phyloP scores from a whole-genome alignment of 208 protist genomes.

The Strigomonas oncopelti region DNA sequence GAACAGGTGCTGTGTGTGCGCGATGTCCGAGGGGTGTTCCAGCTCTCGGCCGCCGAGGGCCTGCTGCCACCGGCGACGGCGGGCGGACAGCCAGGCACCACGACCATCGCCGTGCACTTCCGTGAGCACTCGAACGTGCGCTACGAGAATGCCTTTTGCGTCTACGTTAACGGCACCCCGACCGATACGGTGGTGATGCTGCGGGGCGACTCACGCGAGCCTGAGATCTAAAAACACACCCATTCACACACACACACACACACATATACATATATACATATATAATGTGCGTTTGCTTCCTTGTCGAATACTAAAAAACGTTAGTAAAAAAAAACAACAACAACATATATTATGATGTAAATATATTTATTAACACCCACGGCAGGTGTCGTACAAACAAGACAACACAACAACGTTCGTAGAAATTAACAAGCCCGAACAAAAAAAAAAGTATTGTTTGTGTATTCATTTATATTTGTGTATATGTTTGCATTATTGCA shows the following conservation, averaged over 20 bases:
- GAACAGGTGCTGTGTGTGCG: constrained; percentile 24
- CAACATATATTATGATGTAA: neutral
- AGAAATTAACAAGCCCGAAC: neutral
- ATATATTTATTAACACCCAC: constrained; percentile 3
- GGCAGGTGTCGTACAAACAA: neutral
- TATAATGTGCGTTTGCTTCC: too few species aligned
- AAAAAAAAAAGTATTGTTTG: too few species aligned
- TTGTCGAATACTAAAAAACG: too few species aligned
- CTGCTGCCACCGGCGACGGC: constrained; percentile 57
- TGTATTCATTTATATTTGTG: too few species aligned
- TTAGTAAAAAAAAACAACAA: neutral
- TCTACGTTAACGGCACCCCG: constrained; percentile 43
- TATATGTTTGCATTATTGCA: too few species aligned
- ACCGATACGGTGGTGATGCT: constrained; percentile 41
- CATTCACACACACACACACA: too few species aligned
- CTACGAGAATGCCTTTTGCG: constrained; percentile 61
- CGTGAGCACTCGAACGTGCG: constrained; percentile 61
- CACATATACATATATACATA: too few species aligned
- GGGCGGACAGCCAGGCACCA: constrained; percentile 60
- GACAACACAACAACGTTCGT: neutral
- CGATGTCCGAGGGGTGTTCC: constrained; percentile 45
- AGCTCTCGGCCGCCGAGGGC: constrained; percentile 35
- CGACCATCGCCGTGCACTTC: constrained; percentile 48
- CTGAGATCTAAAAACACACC: constrained; percentile 62
- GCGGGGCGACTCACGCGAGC: constrained; percentile 75